Evolutionary conservation across 2,329 filamentous ascomycete genomes (phyloP).

Genomic region (Fusarium graminum): DNA sequence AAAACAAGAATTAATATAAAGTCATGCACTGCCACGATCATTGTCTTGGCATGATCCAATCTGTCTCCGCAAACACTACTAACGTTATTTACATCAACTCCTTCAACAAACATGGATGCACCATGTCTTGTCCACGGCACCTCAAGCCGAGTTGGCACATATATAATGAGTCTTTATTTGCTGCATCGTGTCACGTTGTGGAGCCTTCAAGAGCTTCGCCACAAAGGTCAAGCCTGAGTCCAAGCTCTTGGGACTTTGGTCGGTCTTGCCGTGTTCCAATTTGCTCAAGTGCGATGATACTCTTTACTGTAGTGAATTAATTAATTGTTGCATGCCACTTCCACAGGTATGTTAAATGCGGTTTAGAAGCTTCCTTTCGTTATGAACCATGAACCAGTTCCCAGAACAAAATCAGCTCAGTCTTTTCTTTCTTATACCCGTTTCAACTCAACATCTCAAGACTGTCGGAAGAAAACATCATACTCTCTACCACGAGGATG

Average conservation of each 20-base stretch:
- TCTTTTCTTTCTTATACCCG: not conserved
- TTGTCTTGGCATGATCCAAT: conserved; percentile 25
- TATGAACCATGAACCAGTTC: not conserved
- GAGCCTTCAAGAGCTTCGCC: conserved; percentile 39
- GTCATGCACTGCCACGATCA: conserved; percentile 34
- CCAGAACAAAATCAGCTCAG: not conserved
- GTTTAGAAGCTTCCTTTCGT: not conserved
- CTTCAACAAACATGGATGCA: conserved; percentile 13
- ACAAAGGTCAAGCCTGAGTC: conserved; percentile 20
- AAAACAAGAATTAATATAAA: conserved; percentile 18
- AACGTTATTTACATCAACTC: conserved; percentile 16
- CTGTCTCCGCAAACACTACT: conserved; percentile 7
- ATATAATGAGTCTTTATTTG: conserved; percentile 22
- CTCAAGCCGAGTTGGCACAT: conserved; percentile 33
- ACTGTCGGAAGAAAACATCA: conserved; percentile 9
- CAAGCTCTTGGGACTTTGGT: conserved; percentile 24
- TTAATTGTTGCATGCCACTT: not conserved
- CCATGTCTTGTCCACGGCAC: conserved; percentile 19
- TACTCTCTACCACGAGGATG: not conserved
- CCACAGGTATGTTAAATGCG: not conserved
- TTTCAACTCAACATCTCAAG: not conserved
- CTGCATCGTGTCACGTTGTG: conserved; percentile 37
- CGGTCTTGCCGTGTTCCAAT: conserved; percentile 13
- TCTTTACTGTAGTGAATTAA: not conserved
- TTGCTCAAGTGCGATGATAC: not conserved